These are phyloP conservation scores for Misopates orontium DNA, from an alignment of 257 asterid species.

Conservation along the genomic window DNA sequence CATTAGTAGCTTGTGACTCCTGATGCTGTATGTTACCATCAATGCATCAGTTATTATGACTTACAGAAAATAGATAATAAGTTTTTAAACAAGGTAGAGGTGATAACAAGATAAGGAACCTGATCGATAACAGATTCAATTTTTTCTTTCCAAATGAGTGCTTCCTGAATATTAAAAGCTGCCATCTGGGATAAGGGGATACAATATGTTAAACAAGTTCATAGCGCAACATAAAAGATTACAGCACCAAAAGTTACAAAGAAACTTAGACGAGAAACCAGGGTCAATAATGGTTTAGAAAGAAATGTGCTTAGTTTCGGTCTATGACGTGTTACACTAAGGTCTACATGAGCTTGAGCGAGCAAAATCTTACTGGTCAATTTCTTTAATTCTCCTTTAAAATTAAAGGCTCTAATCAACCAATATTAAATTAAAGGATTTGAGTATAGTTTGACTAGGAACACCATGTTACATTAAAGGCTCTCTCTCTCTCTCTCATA, in stretches of 20 bases:
- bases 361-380: slow-evolving; percentile 23
- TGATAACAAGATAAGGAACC: slow-evolving; percentile 41
- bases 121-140: slow-evolving; percentile 89
- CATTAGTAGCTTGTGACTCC: slow-evolving; percentile 56
- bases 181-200: slow-evolving; percentile 74
- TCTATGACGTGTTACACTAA: not conserved
- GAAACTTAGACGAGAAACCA: slow-evolving; percentile 15
- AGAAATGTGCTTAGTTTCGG: slow-evolving; percentile 21
- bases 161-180: slow-evolving; percentile 97
- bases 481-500: too few species aligned
- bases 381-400: slow-evolving; percentile 1
- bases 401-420: slow-evolving; percentile 5
- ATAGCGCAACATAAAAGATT: slow-evolving; percentile 20
- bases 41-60: slow-evolving; percentile 29
- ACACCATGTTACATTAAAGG: not conserved
- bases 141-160: slow-evolving; percentile 95
- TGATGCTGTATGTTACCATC: slow-evolving; percentile 68
- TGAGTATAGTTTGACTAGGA: too few species aligned
- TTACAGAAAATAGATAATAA: too few species aligned
- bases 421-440: slow-evolving; percentile 18
- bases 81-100: too few species aligned
- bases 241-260: slow-evolving; percentile 2
- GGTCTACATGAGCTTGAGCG: not conserved
- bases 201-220: slow-evolving; percentile 21
- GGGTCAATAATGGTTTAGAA: slow-evolving; percentile 1